Evolutionary conservation across 1,284 basidiomycete species (phyloP), one percentile per base, ranked within the genome.

Genomic region (Heterobasidion occidentale): DNA sequence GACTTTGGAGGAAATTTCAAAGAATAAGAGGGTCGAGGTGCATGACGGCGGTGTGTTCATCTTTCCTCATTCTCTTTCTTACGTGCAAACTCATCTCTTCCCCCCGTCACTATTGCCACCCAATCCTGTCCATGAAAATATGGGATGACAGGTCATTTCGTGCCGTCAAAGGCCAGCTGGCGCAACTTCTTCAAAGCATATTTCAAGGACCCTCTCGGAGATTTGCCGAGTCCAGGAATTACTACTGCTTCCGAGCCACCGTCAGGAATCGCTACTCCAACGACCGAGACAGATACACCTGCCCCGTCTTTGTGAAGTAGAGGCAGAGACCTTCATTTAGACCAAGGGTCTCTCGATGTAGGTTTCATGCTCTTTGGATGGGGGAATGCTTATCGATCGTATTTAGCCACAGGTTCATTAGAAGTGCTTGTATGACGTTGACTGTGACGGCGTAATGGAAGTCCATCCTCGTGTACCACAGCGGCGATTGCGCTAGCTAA

Each of bases 151-250:
- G 89, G 89, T 17, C 90, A 92, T 65, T 91, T 90, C 61, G 82
- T 92, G 2, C 90, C 90, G 0, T 84, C 81, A 7, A 89, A 86
- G 61, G 79, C 78, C 2, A 78, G 72, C 46, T 92, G 90, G 90
- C 76, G 88, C 19, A 79, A 78, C 61, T 91, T 92, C 68, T 71
- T 92, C 42, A 71, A 72, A 52, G 76, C 75, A 7, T 84, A 81
- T 62, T 60, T 84, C 35, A 64, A 65, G 46, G 66, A 76, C 60
- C 78, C 74, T 3, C 61, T 65, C 1, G 68, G 62, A 7, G 60
- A 72, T 36, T 11, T 48, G 11, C 6, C 46, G 46, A 20, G 46
- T 3, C 75, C 74, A 11, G 62, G 64, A 2, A 42, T 58, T 19
- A 61, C 63, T 3, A 57, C 63, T 0, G 55, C 50, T 2, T 70